Base-by-base conservation (phyloP, 495 filamentous ascomycete species). In the Aspergillus carlsbadensis region DNA sequence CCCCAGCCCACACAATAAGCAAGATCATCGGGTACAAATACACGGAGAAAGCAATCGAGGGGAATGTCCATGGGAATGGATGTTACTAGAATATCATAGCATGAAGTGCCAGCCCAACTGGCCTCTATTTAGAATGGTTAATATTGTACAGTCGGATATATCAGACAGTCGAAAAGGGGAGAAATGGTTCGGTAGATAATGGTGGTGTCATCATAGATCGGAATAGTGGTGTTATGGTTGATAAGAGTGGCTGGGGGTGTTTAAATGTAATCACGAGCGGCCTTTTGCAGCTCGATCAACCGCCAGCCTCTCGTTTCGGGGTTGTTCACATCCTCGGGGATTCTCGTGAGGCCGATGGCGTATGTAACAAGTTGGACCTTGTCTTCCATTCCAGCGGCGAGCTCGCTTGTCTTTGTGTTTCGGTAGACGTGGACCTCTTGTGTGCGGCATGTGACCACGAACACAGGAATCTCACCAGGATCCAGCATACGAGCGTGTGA, bases 371-470 rank as follows among this genome's bases (percentile, higher is more conserved):
- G 87, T 70, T 97, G 93, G 29, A 98, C 94, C 74, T 89, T 92
- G 73, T 98, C 94, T 70, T 98, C 95, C 91, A 96, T 96, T 29
- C 94, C 94, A n/a, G 94, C 94, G 17, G 92, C 91, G 37, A 98
- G 83, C 63, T 96, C 80, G 53, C 83, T 83, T 0, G 89, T 88
- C 79, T 98, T 98, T 35, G 85, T 82, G 61, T 98, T 95, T 37
- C 87, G 82, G 76, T 96, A 98, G 14, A 96, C 92, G 68, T 98
- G 94, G 7, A 98, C 91, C 68, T 98, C 94, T 68, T 98, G 94
- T n/a, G 94, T 96, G 34, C 92, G 81, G 72, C 91, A 96, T 40
- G 90, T 95, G 54, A 98, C 85, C 64, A 98, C 95, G 66, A 98
- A 98, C 14, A 98, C 93, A 0, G 94, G 94, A 37, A 98, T 89